Evolutionary conservation across 2,329 filamentous ascomycete species (phyloP), one percentile per base, ranked within the genome.

Genomic region (Decorospora gaudefroyi): DNA sequence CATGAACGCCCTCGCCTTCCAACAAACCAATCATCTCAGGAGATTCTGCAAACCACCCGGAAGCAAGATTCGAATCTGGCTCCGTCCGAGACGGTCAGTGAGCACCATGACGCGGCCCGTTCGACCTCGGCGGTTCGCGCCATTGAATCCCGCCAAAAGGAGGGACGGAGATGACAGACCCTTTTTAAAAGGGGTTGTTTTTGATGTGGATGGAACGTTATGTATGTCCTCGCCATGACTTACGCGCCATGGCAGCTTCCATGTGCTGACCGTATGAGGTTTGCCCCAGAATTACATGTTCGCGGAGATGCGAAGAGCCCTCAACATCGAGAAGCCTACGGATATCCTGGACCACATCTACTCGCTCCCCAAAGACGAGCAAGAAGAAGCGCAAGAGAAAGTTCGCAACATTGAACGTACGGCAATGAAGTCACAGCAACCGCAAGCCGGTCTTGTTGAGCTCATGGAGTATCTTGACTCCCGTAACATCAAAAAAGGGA

Each of bases 231-330:
- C 11, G 11, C 13, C 3, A 18, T 13, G 1, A 6, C n/a, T n/a
- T 13, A 13, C 4, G n/a, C 22, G 9, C 4, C 9, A 10, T 17
- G 8, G 18, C 2, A 9, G 22, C 1, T 32, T n/a, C n/a, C 15
- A 6, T 12, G 13, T 36, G 23, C 55, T 64, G 12, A 57, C 17
- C 2, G 8, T 9, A 9, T 22, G 59, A 76, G 95, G 90, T 68
- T 76, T 91, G 45, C 92, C 92, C 0, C 92, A 97, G 72, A 93
- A 87, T 59, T 89, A 96, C 79, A 99, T 97, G 92, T 97, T 97
- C 72, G 70, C 73, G 13, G 80, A 95, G 65, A 97, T 99, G 92
- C 86, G 82, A 12, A 66, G 74, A 10, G 85, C 83, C 6, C 80
- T 97, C 11, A 78, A 76, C 35, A 96, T 97, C 58, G 69, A 86